Conservation (phyloP, 169 alveolate species). For the Eimeria zaria region DNA sequence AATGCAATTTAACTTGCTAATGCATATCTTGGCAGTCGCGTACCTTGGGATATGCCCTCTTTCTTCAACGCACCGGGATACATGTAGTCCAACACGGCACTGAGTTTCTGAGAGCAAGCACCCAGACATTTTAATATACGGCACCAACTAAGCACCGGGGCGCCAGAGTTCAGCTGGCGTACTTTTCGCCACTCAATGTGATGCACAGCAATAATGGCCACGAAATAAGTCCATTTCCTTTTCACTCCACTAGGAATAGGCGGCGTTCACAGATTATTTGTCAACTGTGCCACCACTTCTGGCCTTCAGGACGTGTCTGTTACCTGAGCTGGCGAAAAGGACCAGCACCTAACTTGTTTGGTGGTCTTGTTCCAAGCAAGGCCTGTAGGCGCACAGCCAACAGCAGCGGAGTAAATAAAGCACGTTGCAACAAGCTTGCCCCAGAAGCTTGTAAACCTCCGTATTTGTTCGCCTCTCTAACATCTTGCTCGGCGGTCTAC, state of each 20-base stretch:
- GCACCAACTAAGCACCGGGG: no score
- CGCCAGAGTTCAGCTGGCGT: background rate
- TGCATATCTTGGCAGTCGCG: background rate
- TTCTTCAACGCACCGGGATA: conserved; percentile 58
- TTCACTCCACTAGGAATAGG: background rate
- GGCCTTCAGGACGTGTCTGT: background rate
- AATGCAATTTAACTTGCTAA: background rate
- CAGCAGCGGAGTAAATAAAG: background rate
- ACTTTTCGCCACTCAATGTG: background rate
- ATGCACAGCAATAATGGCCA: background rate
- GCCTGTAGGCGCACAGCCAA: conserved; percentile 78
- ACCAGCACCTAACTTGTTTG: conserved; percentile 91
- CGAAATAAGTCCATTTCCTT: background rate
- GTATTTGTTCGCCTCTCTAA: background rate
- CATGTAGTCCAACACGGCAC: conserved; percentile 53
- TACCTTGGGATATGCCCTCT: conserved; percentile 64
- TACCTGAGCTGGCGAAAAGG: conserved; percentile 89
- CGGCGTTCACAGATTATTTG: background rate
- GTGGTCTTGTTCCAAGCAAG: conserved; percentile 91
- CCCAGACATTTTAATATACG: background rate
- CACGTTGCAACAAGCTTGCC: background rate
- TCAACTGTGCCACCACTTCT: background rate
- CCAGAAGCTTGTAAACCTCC: background rate
- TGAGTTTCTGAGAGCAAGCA: conserved; percentile 52
- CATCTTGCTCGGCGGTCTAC: background rate